phyloP scores from a whole-genome alignment of 106 monocot species.

The Amphibolis antarctica region DNA sequence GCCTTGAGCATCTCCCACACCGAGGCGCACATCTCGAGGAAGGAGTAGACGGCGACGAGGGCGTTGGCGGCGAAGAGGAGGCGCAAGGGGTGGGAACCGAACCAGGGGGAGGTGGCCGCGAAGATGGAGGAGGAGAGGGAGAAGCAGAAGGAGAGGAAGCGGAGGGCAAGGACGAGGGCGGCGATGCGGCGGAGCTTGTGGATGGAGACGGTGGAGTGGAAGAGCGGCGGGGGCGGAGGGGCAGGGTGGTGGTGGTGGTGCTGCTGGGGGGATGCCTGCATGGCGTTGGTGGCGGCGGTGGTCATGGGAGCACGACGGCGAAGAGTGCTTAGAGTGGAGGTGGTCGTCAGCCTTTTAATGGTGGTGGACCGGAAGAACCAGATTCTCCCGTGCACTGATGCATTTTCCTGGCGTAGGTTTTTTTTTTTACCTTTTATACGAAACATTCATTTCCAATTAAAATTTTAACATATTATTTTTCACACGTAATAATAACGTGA shows the following conservation, averaged over 20 bases:
- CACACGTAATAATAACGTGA: no score
- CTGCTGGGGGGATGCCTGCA: background rate
- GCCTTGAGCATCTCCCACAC: slow-evolving; percentile 60
- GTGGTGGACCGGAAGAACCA: no score
- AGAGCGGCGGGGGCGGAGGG: background rate
- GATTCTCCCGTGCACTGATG: no score
- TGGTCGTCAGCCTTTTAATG: no score
- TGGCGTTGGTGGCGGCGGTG: background rate
- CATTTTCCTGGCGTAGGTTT: no score
- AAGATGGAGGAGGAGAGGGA: slow-evolving; percentile 46
- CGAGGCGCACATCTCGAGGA: slow-evolving; percentile 44
- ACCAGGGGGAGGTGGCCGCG: slow-evolving; percentile 40
- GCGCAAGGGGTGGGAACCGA: slow-evolving; percentile 38
- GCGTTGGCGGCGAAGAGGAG: slow-evolving; percentile 71
- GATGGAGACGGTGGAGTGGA: slow-evolving; percentile 24
- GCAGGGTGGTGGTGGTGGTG: background rate
- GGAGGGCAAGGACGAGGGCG: slow-evolving; percentile 38
- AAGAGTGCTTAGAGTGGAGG: no score
- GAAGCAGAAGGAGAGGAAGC: slow-evolving; percentile 59
- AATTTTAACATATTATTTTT: no score
- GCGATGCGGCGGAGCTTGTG: slow-evolving; percentile 32
- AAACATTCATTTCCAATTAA: no score
- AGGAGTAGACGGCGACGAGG: slow-evolving; percentile 68
- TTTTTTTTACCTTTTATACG: no score
- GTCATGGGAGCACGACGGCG: background rate